Evolutionary conservation across 2,329 filamentous ascomycete species (phyloP), one percentile per base, ranked within the genome.

Genomic region (Xenosphaeropsis pyriputrescens): DNA sequence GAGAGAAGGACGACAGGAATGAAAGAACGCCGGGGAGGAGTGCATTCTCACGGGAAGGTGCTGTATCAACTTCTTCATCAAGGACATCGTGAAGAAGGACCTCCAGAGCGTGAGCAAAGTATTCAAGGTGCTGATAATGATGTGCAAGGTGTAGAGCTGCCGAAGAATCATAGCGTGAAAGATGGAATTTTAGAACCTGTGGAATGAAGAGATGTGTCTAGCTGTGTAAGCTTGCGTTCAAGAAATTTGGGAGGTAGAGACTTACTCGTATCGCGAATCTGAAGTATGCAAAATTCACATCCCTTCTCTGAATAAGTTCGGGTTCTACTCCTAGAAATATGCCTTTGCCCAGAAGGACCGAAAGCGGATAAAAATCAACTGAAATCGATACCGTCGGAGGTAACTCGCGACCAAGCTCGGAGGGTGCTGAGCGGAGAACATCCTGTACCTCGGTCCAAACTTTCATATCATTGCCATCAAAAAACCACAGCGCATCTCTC

Each of bases 311-410:
- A n/a, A 93, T 78, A 43, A 96, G 66, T 49, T 96, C 91, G 1
- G 88, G 79, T 54, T 98, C 91, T 11, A 96, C 75, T 1, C 91
- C 91, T 36, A 96, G 68, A 2, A 95, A 67, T 41, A 96, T 85
- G 1, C 85, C 89, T 56, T 95, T 95, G 41, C 78, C 79, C n/a
- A 94, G 63, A 4, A 95, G 63, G 2, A 89, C 74, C 1, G 88
- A 93, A 12, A 96, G 63, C 0, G 91, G 91, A 51, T 96, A 96
- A 57, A 96, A 98, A 57, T 98, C 91, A n/a, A 93, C 67, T 0
- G 81, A 72, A 39, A 96, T 75, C 17, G 79, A 73, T 9, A 94
- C 78, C 2, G 84, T 74, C 7, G 72, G 67, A 2, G 84, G 80
- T 3, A 93, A 58, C 37, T 93, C 84, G 43, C 76, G 72, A 11